Base-by-base conservation (phyloP, 805 yeast genomes). In the Ogataea degrootiae region DNA sequence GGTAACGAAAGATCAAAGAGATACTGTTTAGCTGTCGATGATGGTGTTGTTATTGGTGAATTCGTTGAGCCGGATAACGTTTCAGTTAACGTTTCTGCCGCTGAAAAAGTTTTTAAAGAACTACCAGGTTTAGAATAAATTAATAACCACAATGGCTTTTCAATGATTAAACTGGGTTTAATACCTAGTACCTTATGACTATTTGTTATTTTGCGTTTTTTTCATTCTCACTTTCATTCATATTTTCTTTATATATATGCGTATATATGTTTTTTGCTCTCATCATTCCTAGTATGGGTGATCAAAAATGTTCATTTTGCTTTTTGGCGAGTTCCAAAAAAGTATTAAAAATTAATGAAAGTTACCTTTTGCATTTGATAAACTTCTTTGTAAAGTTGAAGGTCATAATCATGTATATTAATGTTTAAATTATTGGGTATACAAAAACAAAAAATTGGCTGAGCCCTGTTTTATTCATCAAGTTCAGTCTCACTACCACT, bases 11-110 rank as follows among this genome's bases (percentile, higher is more conserved):
- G 97, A 69, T 75, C 84, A 39, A 80, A 79, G 68, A 79, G 97
- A 68, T 86, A 78, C 57, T 95, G 92, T 19, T 71, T 87, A 39
- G 67, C 87, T 44, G 82, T 88, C 15, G 84, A 86, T 52, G 79
- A 89, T 56, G 96, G 95, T 49, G 75, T 73, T 58, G 90, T 90
- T 47, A 68, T 70, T 42, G 70, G 82, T 51, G 71, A 80, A 34
- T 85, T 84, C 60, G 79, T 81, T 43, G 96, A 90, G 71, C 92
- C 95, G 23, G 96, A 89, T 63, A 82, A 80, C 68, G 79, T 83
- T 39, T 79, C 90, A 12, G 77, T 89, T 54, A 76, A 79, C 49
- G 81, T 75, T 42, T 70, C 77, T 29, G 73, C 66, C 6, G 79
- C 81, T 6, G 63, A 65, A 29, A 71, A 72, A 45, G 80, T 78